Evolutionary conservation across 1,139 yeast genomes (phyloP), one percentile per base, ranked within the genome.

Genomic region (Meyerozyma sp.): DNA sequence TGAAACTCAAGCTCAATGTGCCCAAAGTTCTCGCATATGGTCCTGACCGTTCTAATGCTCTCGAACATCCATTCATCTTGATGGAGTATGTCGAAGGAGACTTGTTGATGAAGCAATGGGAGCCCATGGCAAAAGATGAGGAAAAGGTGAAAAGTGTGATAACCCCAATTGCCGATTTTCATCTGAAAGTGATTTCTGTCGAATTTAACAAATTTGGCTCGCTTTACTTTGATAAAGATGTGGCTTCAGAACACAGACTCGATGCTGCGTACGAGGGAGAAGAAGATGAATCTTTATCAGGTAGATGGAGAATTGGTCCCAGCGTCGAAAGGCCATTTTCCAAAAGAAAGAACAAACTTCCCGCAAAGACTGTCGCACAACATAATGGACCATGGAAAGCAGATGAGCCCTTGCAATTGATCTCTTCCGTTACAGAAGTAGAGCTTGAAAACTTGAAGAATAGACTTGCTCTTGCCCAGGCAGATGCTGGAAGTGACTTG

Each of bases 221-320:
- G 6, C 66, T 93, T 40, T 93, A 86, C 63, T 91, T 89, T 52
- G 59, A 63, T 41, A 77, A 80, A 40, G 93, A 87, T 55, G 84
- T 80, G 21, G 66, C 62, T 32, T 65, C 63, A 23, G 55, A 57
- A 2, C 64, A 70, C 39, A 73, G 70, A 48, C 61, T 62, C 29
- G 75, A 66, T 28, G 50, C 65, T 32, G 87, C 95, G 4, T 85
- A 84, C 52, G 81, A 78, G 6, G 88, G 82, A 18, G 93, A 86
- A 59, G 66, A 73, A 28, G 70, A 81, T 43, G 68, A 71, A 25
- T 63, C 62, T 27, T 67, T 86, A 44, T 68, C 70, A 41, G 77
- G 78, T 50, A 79, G 95, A 68, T 91, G 95, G 94, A 78, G 85
- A 60, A 82, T 93, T 52, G 98, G 98, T 2, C 94, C 95, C n/a